Base-by-base conservation (phyloP, 2,329 filamentous ascomycete genomes). In the Purpureocillium takamizusanense region DNA sequence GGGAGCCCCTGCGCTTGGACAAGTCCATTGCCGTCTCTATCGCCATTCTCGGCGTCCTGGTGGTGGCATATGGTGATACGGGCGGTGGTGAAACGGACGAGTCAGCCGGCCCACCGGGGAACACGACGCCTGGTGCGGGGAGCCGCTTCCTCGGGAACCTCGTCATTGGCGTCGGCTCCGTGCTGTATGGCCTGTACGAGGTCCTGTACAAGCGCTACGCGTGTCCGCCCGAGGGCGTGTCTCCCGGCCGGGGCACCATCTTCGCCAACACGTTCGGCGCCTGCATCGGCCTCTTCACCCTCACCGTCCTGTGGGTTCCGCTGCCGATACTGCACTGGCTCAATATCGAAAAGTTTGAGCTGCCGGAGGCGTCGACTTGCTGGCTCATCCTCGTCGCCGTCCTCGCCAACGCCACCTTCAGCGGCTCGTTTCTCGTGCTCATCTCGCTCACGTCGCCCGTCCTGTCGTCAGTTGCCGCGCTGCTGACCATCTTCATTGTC, bases 401-500 rank as follows among this genome's bases (percentile, higher is more conserved):
- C 1, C 56, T 92, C 36, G 79, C 88, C 49, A 98, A 97, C 67
- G 89, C 88, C 33, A 83, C 78, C 1, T 98, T 98, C 57, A 92
- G 88, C 10, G 92, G 92, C 17, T 86, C 82, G 15, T 97, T 97
- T 68, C 72, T 97, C 7, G 84, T 95, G 27, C 74, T 98, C 38
- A 97, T 98, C 54, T 88, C 82, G 13, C 72, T 98, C 21, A 98
- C 92, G 0, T 90, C 83, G 14, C 92, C 92, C 1, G 92, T 98
- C 3, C 70, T 98, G 4, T 90, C 83, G 41, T 94, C 85, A 14
- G 92, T 98, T 10, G 92, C 92, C 1, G 87, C 90, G 3, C 75
- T 98, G 23, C 70, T 98, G 34, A 98, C 92, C 16, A 98, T 98
- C 48, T 97, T 98, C 70, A 78, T 97, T 43, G 92, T 98, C 7